Evolutionary conservation across 2,329 filamentous ascomycete species (phyloP).

Genomic region (Bipolaris victoriae): DNA sequence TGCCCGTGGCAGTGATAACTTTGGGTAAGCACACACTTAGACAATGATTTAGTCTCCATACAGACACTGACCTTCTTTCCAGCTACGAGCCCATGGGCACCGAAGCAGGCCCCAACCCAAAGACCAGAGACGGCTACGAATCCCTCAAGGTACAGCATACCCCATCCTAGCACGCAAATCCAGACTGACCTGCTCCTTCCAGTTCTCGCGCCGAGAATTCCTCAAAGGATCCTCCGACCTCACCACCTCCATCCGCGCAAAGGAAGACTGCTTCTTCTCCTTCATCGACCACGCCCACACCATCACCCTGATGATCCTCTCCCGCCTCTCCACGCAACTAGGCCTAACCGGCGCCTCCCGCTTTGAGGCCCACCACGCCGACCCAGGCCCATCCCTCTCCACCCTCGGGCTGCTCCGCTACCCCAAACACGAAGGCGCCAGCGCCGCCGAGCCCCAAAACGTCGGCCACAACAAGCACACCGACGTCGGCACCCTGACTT

Average conservation of each 20-base stretch:
- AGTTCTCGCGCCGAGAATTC: not conserved
- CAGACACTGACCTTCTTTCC: no score
- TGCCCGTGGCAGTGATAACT: conserved; percentile 7
- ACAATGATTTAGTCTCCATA: no score
- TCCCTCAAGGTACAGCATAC: conserved; percentile 1
- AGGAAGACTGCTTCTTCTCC: not conserved
- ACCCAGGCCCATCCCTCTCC: not conserved
- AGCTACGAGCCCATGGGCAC: conserved; percentile 6
- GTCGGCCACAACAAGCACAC: conserved; percentile 54
- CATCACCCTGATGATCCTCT: not conserved
- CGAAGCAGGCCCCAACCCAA: not conserved
- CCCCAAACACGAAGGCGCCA: not conserved
- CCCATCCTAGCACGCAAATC: not conserved
- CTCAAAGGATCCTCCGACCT: not conserved
- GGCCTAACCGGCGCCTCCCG: not conserved
- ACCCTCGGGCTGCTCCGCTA: not conserved
- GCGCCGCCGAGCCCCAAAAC: not conserved
- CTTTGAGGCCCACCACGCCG: not conserved
- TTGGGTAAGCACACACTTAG: not conserved
- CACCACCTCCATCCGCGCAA: not conserved
- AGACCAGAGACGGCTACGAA: conserved; percentile 11
- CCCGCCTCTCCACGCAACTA: not conserved
- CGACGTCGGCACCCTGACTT: conserved; percentile 62
- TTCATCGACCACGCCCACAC: not conserved
- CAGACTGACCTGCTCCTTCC: not conserved